These are phyloP conservation scores for Salix udensis DNA, from an alignment of 345 rosid species.

Conservation along the genomic window DNA sequence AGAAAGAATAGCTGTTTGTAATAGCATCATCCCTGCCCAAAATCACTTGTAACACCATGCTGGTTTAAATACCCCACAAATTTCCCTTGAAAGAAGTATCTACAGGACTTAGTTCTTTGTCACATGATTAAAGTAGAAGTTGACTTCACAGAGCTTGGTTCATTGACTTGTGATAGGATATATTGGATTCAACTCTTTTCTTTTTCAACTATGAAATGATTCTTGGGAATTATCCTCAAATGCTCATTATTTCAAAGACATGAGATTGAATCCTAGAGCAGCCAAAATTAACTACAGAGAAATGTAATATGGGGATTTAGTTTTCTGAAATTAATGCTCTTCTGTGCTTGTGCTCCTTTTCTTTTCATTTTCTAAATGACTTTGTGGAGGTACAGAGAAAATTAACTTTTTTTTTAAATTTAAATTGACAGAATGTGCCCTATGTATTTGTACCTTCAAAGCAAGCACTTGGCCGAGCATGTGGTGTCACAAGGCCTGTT, in stretches of 20 bases:
- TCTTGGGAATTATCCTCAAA: neutral
- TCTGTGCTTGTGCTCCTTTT: neutral
- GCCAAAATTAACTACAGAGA: neutral
- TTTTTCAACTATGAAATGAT: neutral
- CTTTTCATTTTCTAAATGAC: neutral
- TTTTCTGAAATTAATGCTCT: neutral
- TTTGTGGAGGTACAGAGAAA: neutral
- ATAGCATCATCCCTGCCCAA: neutral
- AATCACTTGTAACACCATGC: neutral
- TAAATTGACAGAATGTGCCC: constrained; percentile 76
- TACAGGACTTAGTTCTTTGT: neutral
- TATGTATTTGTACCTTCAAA: constrained; percentile 97
- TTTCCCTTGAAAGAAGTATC: neutral
- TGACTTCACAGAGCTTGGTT: neutral
- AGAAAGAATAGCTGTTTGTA: neutral
- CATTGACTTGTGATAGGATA: neutral
- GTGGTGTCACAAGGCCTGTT: constrained; percentile 94
- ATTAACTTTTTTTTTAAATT: neutral
- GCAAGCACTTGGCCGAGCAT: constrained; percentile 94
- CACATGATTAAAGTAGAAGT: neutral
- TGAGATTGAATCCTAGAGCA: neutral
- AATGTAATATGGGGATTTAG: neutral
- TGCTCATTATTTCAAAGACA: neutral
- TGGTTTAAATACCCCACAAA: neutral
- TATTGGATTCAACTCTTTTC: neutral